Conservation (phyloP, 2,329 filamentous ascomycete species). For the Verticillium klebahnii region DNA sequence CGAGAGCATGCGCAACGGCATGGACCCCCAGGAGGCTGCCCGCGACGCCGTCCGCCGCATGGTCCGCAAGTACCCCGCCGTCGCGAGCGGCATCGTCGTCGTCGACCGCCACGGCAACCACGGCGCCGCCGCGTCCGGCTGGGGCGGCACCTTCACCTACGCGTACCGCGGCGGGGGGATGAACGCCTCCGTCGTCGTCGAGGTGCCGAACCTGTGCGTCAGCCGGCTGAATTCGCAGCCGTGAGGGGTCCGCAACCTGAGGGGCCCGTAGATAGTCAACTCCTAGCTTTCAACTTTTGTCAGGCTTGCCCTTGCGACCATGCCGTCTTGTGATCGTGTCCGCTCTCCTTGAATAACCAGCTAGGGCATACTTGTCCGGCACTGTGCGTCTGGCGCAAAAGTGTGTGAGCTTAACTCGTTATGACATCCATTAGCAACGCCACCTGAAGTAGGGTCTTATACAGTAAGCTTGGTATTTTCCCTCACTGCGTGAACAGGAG, state of each 20-base stretch:
- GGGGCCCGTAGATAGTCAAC: neutral
- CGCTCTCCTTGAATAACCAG: too few species aligned
- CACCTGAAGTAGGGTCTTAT: too few species aligned
- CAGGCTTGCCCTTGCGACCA: too few species aligned
- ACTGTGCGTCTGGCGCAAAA: too few species aligned
- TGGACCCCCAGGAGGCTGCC: constrained; percentile 42
- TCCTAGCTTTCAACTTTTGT: too few species aligned
- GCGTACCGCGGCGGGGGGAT: constrained; percentile 43
- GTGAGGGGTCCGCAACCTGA: neutral
- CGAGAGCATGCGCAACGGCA: constrained; percentile 44
- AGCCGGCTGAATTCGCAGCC: neutral
- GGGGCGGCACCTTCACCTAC: constrained; percentile 45
- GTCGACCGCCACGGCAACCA: constrained; percentile 43
- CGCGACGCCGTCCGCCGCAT: constrained; percentile 46
- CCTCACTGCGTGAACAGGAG: too few species aligned
- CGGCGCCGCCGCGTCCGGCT: constrained; percentile 46
- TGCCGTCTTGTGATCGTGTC: too few species aligned
- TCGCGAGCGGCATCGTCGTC: constrained; percentile 46
- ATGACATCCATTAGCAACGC: too few species aligned
- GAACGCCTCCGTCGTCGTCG: constrained; percentile 39
- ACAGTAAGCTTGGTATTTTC: too few species aligned
- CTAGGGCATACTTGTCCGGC: too few species aligned
- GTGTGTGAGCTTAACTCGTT: too few species aligned
- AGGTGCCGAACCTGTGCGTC: constrained; percentile 21
- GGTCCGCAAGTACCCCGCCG: constrained; percentile 38